A percentile compares a stretch with the other conserved stretches of the same genome.
These are phyloP conservation scores for Eudorina sp. DNA, from an alignment of 139 green algal species.

Conservation along the genomic window DNA sequence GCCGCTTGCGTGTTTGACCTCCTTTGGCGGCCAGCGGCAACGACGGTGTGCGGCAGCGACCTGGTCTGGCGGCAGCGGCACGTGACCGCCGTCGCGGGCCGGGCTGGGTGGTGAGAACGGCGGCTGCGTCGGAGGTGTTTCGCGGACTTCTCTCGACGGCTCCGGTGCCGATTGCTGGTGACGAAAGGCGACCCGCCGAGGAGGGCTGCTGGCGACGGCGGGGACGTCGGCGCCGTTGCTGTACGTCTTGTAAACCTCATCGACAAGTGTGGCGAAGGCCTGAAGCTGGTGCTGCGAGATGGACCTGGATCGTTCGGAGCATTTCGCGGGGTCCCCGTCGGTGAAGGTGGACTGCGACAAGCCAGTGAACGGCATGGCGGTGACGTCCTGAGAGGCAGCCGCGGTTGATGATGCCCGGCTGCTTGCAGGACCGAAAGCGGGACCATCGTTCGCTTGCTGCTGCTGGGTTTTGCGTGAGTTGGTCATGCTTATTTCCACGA, in stretches of 20 bases:
- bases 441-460: too few species aligned
- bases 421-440: too few species aligned
- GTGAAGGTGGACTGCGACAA: too few species aligned
- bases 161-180: not conserved
- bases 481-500: too few species aligned
- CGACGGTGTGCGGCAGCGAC: not conserved
- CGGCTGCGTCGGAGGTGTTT: too few species aligned
- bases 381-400: too few species aligned
- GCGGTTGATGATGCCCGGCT: too few species aligned
- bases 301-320: not conserved
- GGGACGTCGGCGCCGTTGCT: not conserved
- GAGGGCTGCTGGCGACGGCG: not conserved
- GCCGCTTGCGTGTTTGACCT: not conserved
- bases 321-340: too few species aligned
- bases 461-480: too few species aligned
- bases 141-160: too few species aligned
- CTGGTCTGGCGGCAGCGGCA: not conserved
- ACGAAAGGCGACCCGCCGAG: not conserved
- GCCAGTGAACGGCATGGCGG: too few species aligned
- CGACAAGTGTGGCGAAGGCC: not conserved
- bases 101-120: too few species aligned
- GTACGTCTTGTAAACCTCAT: conserved; percentile 26
- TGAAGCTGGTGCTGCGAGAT: conserved; percentile 2
- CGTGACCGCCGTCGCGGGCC: not conserved
- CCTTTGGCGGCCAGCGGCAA: not conserved